Percentiles rank a stretch among this genome's conserved stretches.
These are phyloP conservation scores for Kazachstania martiniae DNA, from an alignment of 805 yeast genomes.

Conservation along the genomic window DNA sequence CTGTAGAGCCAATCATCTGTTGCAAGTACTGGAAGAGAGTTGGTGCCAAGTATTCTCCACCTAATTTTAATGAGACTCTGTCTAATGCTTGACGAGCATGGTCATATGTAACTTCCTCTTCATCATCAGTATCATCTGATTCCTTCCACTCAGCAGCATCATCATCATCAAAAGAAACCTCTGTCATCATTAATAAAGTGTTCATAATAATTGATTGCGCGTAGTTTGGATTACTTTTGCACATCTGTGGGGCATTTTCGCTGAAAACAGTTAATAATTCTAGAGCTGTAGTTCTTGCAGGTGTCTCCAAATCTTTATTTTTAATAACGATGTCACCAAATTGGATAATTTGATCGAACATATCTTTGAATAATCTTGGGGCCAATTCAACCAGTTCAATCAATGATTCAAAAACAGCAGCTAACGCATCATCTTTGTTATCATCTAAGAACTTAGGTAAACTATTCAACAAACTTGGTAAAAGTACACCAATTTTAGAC, in stretches of 20 bases:
- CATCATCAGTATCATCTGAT: slow-evolving; percentile 67
- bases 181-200: slow-evolving; percentile 80
- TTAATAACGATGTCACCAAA: slow-evolving; percentile 79
- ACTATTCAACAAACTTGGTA: slow-evolving; percentile 78
- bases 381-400: slow-evolving; percentile 88
- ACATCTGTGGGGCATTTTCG: slow-evolving; percentile 92
- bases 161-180: slow-evolving; percentile 80
- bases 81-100: slow-evolving; percentile 94
- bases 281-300: slow-evolving; percentile 74
- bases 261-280: slow-evolving; percentile 85
- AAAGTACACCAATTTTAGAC: slow-evolving; percentile 62
- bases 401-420: slow-evolving; percentile 78
- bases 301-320: slow-evolving; percentile 66
- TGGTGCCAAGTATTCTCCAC: slow-evolving; percentile 73
- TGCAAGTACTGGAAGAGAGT: slow-evolving; percentile 84
- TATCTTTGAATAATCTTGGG: slow-evolving; percentile 85
- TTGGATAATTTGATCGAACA: slow-evolving; percentile 80
- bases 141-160: slow-evolving; percentile 83
- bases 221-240: slow-evolving; percentile 66
- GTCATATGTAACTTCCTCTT: slow-evolving; percentile 77
- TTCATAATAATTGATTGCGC: slow-evolving; percentile 60
- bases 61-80: slow-evolving; percentile 73
- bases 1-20: slow-evolving; percentile 59
- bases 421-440: slow-evolving; percentile 72
- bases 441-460: slow-evolving; percentile 72